Base-by-base conservation (phyloP, 257 asterid genomes). In the Solanum lycopersicoides region DNA sequence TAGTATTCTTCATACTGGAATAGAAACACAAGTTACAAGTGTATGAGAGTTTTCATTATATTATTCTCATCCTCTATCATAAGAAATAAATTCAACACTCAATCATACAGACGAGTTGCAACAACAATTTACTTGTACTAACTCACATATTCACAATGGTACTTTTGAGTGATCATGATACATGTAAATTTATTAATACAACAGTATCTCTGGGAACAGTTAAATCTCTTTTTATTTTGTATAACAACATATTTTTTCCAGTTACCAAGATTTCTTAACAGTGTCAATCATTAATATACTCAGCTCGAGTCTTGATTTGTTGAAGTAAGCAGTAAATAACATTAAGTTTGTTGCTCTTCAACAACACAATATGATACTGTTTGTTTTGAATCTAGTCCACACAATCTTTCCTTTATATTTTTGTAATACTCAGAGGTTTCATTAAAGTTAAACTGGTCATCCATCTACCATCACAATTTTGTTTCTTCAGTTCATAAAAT, bases 121-220 rank as follows among this genome's bases (percentile, higher is more conserved):
- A 6, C 41, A 37, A 37, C 41, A 37, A 7, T 37, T 37, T 37
- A 4, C 41, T 6, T 37, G 1, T 37, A 37, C 41, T 37, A 1
- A 37, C 6, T 37, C 9, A 5, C 41, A 7, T 37, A 37, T 37
- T 37, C 41, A 37, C 9, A 37, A 37, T 37, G 41, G 8, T 37
- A 37, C 41, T 37, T 37, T 7, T 6, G 7, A 5, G 41, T 37
- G 41, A 37, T 37, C 41, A 37, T 6, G 41, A 37, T 37, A 6
- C 8, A 37, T 37, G 8, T 37, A 37, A 37, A 37, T 37, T 37
- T 37, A 37, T 37, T 37, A 5, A 37, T 37, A 37, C 41, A 37
- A 7, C 41, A 37, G 41, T 6, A 37, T 37, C 41, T 87, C 88
- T 84, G 20, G 73, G 53, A 75, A 86, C 87, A 28, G 91, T 94